Percentiles rank a stretch among this genome's conserved stretches.
Conservation (phyloP, 2,329 filamentous ascomycete species). For the Talaromyces marneffei region DNA sequence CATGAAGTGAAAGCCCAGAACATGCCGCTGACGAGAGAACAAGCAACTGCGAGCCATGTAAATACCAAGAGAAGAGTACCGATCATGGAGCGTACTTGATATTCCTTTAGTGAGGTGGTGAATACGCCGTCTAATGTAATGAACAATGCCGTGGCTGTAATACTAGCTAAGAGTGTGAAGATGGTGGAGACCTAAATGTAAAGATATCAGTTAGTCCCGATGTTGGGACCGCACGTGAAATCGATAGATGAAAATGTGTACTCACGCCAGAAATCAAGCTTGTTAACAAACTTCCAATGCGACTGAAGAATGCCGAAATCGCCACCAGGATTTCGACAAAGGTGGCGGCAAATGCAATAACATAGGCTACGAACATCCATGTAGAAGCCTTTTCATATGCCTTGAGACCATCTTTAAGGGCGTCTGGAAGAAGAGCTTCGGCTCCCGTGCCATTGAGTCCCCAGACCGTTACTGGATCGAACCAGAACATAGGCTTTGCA, state of each 20-base stretch:
- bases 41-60: slow-evolving; percentile 73
- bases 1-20: slow-evolving; percentile 92
- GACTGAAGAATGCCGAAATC: slow-evolving; percentile 75
- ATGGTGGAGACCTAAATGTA: slow-evolving; percentile 42
- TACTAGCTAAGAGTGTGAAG: slow-evolving; percentile 60
- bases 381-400: slow-evolving; percentile 67
- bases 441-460: slow-evolving; percentile 51
- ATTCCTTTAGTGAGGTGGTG: slow-evolving; percentile 60
- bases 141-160: slow-evolving; percentile 69
- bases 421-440: slow-evolving; percentile 60
- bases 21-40: slow-evolving; percentile 66
- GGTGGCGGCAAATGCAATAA: slow-evolving; percentile 65
- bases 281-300: slow-evolving; percentile 74
- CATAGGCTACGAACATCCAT: slow-evolving; percentile 79
- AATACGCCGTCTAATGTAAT: slow-evolving; percentile 63
- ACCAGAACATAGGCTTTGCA: slow-evolving; percentile 69
- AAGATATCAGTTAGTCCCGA: neutral
- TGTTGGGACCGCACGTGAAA: neutral
- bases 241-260: slow-evolving; percentile 26
- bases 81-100: slow-evolving; percentile 62
- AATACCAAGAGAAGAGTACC: slow-evolving; percentile 64
- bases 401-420: slow-evolving; percentile 61
- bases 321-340: slow-evolving; percentile 69
- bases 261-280: slow-evolving; percentile 67
- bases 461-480: slow-evolving; percentile 63